Conservation (phyloP, 306 rosid genomes). For the Prunus mira region DNA sequence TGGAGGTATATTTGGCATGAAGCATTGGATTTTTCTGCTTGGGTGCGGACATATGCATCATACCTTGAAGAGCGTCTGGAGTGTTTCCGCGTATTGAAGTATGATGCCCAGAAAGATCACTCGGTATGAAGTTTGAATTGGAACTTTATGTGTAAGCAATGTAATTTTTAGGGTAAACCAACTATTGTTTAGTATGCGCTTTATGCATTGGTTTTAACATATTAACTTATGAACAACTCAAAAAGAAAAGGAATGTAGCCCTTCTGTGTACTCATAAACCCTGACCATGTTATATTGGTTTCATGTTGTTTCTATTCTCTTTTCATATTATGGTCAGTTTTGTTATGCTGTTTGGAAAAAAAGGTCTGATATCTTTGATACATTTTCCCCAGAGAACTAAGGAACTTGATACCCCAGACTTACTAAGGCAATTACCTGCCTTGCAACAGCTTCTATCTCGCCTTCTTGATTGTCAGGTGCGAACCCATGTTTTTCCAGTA, state of each 20-base stretch:
- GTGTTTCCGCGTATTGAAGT: conserved; percentile 12
- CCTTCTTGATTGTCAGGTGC: conserved; percentile 19
- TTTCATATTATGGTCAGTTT: neutral
- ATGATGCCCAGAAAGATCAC: conserved; percentile 17
- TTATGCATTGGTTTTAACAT: no score
- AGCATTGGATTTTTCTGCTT: conserved; percentile 17
- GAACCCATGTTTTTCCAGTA: neutral
- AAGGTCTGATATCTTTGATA: neutral
- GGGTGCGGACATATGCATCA: conserved; percentile 19
- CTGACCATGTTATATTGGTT: neutral
- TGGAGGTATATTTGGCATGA: neutral
- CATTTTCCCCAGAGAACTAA: conserved; percentile 1
- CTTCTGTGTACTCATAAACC: neutral
- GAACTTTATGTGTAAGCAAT: neutral
- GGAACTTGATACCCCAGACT: conserved; percentile 9
- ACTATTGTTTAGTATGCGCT: neutral
- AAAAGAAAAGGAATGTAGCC: neutral
- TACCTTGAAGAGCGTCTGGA: conserved; percentile 17
- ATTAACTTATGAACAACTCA: neutral
- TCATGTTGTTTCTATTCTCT: neutral
- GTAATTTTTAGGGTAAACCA: neutral
- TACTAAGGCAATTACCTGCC: conserved; percentile 15
- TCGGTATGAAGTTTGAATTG: conserved; percentile 5
- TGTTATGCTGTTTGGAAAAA: neutral
- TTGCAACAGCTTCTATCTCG: conserved; percentile 22